Conservation (phyloP, 805 yeast genomes). For the Teunomyces pallodes region DNA sequence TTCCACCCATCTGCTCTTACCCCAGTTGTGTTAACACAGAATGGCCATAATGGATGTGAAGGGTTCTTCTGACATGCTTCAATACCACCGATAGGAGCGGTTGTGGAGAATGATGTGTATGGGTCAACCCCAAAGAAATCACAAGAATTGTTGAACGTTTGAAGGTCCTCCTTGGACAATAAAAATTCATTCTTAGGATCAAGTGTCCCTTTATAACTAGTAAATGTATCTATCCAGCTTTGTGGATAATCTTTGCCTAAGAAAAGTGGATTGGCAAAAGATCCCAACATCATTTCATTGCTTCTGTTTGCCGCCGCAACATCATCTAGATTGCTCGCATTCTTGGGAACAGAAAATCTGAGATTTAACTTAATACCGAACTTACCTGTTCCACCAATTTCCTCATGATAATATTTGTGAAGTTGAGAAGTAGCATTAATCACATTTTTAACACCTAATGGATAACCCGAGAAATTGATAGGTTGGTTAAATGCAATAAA, state of each 20-base stretch:
- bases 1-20: conserved; percentile 16
- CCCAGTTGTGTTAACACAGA: conserved; percentile 19
- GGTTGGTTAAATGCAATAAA: conserved; percentile 35
- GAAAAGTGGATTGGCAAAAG: conserved; percentile 5
- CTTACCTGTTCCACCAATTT: conserved; percentile 21
- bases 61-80: conserved; percentile 20
- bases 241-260: conserved; percentile 28
- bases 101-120: conserved; percentile 19
- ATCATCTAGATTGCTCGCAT: conserved; percentile 19
- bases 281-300: conserved; percentile 21
- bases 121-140: conserved; percentile 34
- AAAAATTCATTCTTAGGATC: conserved; percentile 5
- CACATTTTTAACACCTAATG: conserved; percentile 20
- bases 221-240: conserved; percentile 16
- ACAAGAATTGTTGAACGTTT: conserved; percentile 18
- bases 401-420: conserved; percentile 20
- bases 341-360: conserved; percentile 24
- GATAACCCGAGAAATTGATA: conserved; percentile 14
- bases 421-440: conserved; percentile 24
- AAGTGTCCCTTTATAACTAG: conserved; percentile 8
- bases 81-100: conserved; percentile 20
- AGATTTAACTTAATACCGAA: conserved; percentile 25
- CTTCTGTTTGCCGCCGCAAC: conserved; percentile 25
- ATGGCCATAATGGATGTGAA: conserved; percentile 20
- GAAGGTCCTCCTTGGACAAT: conserved; percentile 24